phyloP scores from a whole-genome alignment of 257 asterid genomes.

The Sherardia arvensis region DNA sequence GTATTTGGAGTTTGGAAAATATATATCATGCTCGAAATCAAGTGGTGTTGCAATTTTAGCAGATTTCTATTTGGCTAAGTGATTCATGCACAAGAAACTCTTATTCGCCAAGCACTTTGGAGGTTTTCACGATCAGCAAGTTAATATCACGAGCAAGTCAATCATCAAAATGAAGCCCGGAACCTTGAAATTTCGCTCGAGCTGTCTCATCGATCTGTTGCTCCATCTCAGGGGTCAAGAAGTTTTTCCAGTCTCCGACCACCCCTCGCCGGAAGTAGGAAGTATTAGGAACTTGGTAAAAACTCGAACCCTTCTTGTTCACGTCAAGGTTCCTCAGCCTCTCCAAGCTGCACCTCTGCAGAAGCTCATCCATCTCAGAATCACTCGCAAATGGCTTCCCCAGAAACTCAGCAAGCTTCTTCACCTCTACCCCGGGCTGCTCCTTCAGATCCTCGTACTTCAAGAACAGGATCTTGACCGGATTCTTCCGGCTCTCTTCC shows the following conservation, averaged over 20 bases:
- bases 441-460: conserved; percentile 25
- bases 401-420: conserved; percentile 24
- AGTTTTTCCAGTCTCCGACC: conserved; percentile 32
- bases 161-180: conserved; percentile 21
- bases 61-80: too few relatives aligned
- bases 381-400: conserved; percentile 21
- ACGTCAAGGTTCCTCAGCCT: conserved; percentile 33
- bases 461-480: conserved; percentile 25
- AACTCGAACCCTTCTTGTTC: conserved; percentile 21
- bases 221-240: conserved; percentile 27
- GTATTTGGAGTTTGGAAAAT: too few relatives aligned
- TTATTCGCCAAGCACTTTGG: too few relatives aligned
- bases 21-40: too few relatives aligned
- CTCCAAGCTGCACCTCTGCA: conserved; percentile 31
- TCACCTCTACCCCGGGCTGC: conserved; percentile 21
- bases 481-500: conserved; percentile 18
- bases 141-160: too few relatives aligned
- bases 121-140: too few relatives aligned
- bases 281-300: conserved; percentile 20
- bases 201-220: conserved; percentile 14
- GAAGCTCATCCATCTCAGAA: conserved; percentile 15
- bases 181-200: conserved; percentile 14
- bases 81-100: too few relatives aligned
- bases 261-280: conserved; percentile 26
- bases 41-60: too few relatives aligned